Percentiles rank a stretch among this genome's conserved stretches.
phyloP scores from a whole-genome alignment of 805 yeast species.

The Ogataea dorogensis region DNA sequence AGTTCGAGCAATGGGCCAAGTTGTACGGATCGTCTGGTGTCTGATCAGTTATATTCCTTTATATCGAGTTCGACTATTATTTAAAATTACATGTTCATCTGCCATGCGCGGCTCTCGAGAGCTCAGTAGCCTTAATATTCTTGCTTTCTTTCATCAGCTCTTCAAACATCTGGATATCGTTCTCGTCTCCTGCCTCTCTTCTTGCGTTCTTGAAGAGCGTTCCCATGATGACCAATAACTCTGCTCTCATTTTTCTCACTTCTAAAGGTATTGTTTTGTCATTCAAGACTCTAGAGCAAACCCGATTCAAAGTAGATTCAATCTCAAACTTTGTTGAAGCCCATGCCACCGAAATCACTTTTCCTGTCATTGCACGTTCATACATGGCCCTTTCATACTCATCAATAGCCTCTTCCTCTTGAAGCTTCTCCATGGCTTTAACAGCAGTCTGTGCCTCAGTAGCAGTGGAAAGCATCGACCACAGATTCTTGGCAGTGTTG shows the following conservation, averaged over 20 bases:
- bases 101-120: conserved; percentile 27
- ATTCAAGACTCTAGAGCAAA: conserved; percentile 62
- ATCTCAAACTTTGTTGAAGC: conserved; percentile 78
- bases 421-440: conserved; percentile 69
- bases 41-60: no score
- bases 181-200: conserved; percentile 67
- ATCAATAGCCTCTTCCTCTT: conserved; percentile 34
- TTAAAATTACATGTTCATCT: conserved; percentile 3
- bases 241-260: conserved; percentile 58
- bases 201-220: conserved; percentile 55
- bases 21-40: conserved; percentile 88
- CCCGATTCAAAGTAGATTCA: conserved; percentile 66
- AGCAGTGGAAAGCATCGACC: conserved; percentile 69
- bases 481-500: conserved; percentile 68
- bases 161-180: conserved; percentile 76
- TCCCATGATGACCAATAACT: conserved; percentile 59
- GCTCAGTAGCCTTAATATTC: conserved; percentile 29
- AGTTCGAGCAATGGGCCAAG: conserved; percentile 87
- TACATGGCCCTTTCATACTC: conserved; percentile 56
- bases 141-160: conserved; percentile 42
- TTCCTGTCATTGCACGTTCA: conserved; percentile 74
- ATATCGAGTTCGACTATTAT: conserved; percentile 5
- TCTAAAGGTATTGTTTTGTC: conserved; percentile 51
- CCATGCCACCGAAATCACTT: conserved; percentile 83
- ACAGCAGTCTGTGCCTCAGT: conserved; percentile 76